Evolutionary conservation across 1,284 basidiomycete genomes (phyloP).

Genomic region (Ustilago hordei): DNA sequence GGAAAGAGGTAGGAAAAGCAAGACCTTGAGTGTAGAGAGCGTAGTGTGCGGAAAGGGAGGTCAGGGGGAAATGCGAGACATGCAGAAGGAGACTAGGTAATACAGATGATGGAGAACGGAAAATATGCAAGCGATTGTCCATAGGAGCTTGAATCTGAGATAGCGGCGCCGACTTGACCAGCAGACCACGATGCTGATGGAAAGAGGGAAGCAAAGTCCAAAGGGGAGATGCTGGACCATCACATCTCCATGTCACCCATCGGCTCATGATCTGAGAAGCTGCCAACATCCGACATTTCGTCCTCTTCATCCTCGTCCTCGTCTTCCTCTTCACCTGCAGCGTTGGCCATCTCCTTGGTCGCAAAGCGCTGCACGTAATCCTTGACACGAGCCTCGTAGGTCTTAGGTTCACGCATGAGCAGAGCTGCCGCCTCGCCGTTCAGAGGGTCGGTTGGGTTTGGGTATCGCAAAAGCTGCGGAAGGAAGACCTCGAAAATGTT

Average conservation of each 20-base stretch:
- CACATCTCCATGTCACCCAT: slow-evolving; percentile 59
- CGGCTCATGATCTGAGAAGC: slow-evolving; percentile 57
- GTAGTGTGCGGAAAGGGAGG: neutral
- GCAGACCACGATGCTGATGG: neutral
- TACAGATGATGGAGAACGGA: slow-evolving; percentile 21
- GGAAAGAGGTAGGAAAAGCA: neutral
- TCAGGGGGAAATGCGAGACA: slow-evolving; percentile 6
- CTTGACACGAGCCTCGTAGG: slow-evolving; percentile 62
- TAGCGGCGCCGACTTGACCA: neutral
- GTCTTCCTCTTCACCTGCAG: slow-evolving; percentile 48
- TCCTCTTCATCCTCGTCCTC: slow-evolving; percentile 60
- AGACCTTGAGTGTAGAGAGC: neutral
- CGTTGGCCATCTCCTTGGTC: slow-evolving; percentile 47
- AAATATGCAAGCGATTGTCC: slow-evolving; percentile 10
- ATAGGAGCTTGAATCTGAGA: neutral
- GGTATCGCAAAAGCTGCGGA: slow-evolving; percentile 94
- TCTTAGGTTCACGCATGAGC: slow-evolving; percentile 95
- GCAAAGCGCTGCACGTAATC: slow-evolving; percentile 63
- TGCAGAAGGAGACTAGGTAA: slow-evolving; percentile 20
- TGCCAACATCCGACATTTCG: slow-evolving; percentile 67
- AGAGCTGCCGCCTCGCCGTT: slow-evolving; percentile 97
- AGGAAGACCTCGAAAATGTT: slow-evolving; percentile 99
- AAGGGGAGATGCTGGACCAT: neutral
- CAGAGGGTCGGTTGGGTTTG: slow-evolving; percentile 95
- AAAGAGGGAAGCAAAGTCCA: neutral